Evolutionary conservation across 2,329 filamentous ascomycete species (phyloP), one percentile per base, ranked within the genome.

Genomic region (Sphaerulina musiva): DNA sequence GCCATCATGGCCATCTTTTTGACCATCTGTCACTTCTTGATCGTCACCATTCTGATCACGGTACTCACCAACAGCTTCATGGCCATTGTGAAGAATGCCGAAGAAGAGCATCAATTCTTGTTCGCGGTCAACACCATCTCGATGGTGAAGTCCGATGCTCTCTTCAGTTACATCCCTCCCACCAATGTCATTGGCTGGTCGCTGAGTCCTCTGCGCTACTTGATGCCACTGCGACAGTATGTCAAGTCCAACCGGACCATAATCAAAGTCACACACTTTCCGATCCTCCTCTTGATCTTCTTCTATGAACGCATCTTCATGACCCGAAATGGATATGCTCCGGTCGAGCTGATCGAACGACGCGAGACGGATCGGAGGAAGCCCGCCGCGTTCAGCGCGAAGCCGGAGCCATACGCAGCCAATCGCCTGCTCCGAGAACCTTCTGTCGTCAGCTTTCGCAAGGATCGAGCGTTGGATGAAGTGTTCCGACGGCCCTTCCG

Each of bases 61-160:
- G 92, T 97, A n/a, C 72, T 97, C 58, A 95, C 91, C 4, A 96
- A 96, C 68, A 95, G 89, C 0, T 97, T 96, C 74, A 95, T 95
- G 86, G 84, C 86, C 1, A 92, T 96, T 67, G 89, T 93, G 2
- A 89, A 89, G 48, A 96, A 96, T 67, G 90, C 91, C 6, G 89
- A 89, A 51, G 87, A 96, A 69, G 92, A 96, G 71, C 91, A 96
- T 63, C 82, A 85, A 60, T 96, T 95, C 68, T 73, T 96, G 2
- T 96, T 97, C 66, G 92, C 92, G 0, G 90, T 97, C 69, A 97
- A 96, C 68, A 95, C 92, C 4, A 95, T 96, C 47, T 95, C 89
- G 4, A 95, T 95, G 88, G 92, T 96, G 61, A 97, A 96, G 71
- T 95, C 93, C n/a, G 92, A 97, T 69, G 87, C 90, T 0, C 76